Evolutionary conservation across 257 asterid species (phyloP), one percentile per base, ranked within the genome.

Genomic region (Catharanthus roseus): DNA sequence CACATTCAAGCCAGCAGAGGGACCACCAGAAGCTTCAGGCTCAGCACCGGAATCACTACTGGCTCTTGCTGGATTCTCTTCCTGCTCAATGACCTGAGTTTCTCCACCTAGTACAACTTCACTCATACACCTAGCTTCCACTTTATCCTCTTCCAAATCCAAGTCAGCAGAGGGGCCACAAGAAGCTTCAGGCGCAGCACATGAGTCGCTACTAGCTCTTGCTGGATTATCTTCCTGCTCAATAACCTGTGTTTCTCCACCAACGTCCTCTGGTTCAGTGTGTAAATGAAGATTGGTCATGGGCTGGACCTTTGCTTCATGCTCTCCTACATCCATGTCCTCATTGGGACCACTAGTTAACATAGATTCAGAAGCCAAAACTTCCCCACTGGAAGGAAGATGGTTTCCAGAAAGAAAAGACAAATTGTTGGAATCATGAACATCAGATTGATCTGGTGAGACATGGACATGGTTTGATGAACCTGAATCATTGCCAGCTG

Each of bases 1-100:
- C 42, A 38, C 42, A 38, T 38, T 8, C 42, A 38, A 3, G 8
- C 8, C 42, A 38, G 42, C 42, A 38, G 72, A 68, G 56, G 75
- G 80, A 50, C 72, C 75, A 34, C 71, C 56, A 75, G 68, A 31
- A 47, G 56, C 68, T 64, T 83, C 86, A 21, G 53, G 15, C 68
- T 70, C 45, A 72, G 68, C 71, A 76, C 75, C 67, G 15, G 65
- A 71, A 51, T 64, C 79, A 77, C 56, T 57, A 34, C 68, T 60
- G 51, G 79, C 78, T 50, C 71, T 75, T 41, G 67, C 66, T 70
- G 68, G 57, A 63, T 54, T 73, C 53, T 72, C 77, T 51, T 62
- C 75, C 51, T 71, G 71, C 75, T 72, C 64, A 61, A 65, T 71
- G 38, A 11, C 42, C 72, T 75, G 72, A 39, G 64, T 73, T 53